A percentile compares a stretch with the other conserved stretches of the same genome.
phyloP scores from a whole-genome alignment of 2,329 filamentous ascomycete species.

The Aspergillus pseudoterreus region DNA sequence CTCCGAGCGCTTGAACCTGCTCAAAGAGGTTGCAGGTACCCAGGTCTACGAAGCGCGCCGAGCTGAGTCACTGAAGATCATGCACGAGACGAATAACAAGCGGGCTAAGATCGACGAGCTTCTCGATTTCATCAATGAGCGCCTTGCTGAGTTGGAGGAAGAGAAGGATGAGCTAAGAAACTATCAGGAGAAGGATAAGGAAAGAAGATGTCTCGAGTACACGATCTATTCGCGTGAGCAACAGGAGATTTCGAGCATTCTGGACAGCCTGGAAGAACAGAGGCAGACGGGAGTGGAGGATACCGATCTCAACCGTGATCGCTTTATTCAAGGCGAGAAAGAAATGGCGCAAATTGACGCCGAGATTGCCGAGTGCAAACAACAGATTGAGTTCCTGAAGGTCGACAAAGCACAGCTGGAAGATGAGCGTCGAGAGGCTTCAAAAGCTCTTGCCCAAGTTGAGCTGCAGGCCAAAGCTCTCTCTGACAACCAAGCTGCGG shows the following conservation, averaged over 20 bases:
- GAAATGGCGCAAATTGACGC: conserved; percentile 72
- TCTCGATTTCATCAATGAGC: conserved; percentile 85
- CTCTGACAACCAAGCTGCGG: conserved; percentile 74
- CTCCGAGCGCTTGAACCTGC: conserved; percentile 76
- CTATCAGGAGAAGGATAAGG: conserved; percentile 92
- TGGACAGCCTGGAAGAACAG: conserved; percentile 79
- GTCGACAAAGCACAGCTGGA: conserved; percentile 86
- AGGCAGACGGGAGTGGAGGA: conserved; percentile 79
- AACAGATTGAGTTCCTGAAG: conserved; percentile 77
- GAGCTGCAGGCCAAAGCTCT: conserved; percentile 82
- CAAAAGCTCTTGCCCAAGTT: conserved; percentile 75
- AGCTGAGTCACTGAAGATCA: conserved; percentile 90
- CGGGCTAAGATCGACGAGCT: conserved; percentile 90
- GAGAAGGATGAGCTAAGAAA: conserved; percentile 94
- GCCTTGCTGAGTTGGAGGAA: conserved; percentile 84
- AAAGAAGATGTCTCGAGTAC: conserved; percentile 88
- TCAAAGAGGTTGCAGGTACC: conserved; percentile 98
- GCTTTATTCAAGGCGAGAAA: conserved; percentile 74
- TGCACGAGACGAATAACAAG: conserved; percentile 95
- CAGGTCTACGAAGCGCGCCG: conserved; percentile 93
- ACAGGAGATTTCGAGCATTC: conserved; percentile 67
- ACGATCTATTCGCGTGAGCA: conserved; percentile 91
- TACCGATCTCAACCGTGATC: conserved; percentile 73
- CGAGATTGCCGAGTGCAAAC: conserved; percentile 74
- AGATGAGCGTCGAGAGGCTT: conserved; percentile 78